These are phyloP conservation scores for Hortiboletus campestris DNA, from an alignment of 768 basidiomycete species.

Conservation along the genomic window DNA sequence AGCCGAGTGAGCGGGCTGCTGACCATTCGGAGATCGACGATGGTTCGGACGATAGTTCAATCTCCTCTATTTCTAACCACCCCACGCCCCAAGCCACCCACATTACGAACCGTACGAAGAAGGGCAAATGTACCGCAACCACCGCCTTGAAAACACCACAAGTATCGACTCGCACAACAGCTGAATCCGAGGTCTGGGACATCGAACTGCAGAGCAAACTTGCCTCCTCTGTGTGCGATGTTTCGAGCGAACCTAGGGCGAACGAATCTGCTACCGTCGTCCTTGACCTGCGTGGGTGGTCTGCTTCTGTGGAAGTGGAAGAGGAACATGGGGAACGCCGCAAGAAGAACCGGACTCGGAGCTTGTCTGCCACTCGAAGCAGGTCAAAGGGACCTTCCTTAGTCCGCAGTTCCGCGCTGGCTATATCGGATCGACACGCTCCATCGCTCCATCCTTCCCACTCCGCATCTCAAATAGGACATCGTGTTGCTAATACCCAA, in stretches of 20 bases:
- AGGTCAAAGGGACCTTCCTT: background rate
- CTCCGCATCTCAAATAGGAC: slow-evolving; percentile 51
- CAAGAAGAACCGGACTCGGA: background rate
- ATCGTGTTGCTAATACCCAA: slow-evolving; percentile 6
- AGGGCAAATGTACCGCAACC: background rate
- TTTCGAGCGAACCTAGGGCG: slow-evolving; percentile 16
- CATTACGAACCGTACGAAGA: slow-evolving; percentile 1
- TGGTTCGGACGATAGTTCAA: slow-evolving; percentile 5
- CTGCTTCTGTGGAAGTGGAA: slow-evolving; percentile 5
- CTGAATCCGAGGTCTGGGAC: slow-evolving; percentile 52
- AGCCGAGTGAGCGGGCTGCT: slow-evolving; percentile 9
- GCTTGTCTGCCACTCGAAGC: background rate
- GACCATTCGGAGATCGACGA: slow-evolving; percentile 6
- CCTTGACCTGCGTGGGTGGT: slow-evolving; percentile 38
- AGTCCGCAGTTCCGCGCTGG: slow-evolving; percentile 11
- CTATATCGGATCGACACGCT: slow-evolving; percentile 23
- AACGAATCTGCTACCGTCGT: slow-evolving; percentile 31
- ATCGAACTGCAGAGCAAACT: slow-evolving; percentile 44
- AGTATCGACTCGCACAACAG: slow-evolving; percentile 1
- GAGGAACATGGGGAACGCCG: background rate
- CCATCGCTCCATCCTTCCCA: slow-evolving; percentile 48
- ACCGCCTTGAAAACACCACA: background rate
- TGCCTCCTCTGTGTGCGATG: slow-evolving; percentile 19
- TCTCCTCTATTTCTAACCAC: slow-evolving; percentile 21
- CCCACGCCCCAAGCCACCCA: slow-evolving; percentile 6